Base-by-base conservation (phyloP, 805 yeast genomes). In the Jamesozyma spencerorum region DNA sequence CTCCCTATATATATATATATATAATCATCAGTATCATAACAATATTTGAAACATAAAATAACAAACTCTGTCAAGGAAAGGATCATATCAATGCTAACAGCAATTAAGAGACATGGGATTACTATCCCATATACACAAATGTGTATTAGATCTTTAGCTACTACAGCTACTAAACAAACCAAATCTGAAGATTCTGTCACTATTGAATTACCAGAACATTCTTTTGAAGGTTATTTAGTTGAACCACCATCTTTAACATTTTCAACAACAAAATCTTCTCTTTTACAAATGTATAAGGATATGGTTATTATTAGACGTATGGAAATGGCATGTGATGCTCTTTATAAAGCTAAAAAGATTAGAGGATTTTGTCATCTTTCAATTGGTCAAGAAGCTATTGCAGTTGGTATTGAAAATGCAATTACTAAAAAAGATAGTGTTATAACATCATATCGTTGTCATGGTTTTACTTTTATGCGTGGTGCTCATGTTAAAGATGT, bases 301-400 rank as follows among this genome's bases (percentile, higher is more conserved):
- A 88, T 92, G 97, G 78, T 82, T 52, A 68, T 81, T 51, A 79
- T 90, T 63, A 81, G 95, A 75, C 84, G 98, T 70, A 80, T 92
- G 92, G 98, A 92, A 72, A 90, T 92, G 95, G 94, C 96, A 32
- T 79, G 97, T 47, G 98, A 92, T 64, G 97, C 97, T 26, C 72
- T 92, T 50, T 92, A 92, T 75, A 92, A 92, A 74, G 95, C 97
- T 58, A 92, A 92, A 75, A 87, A 90, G 71, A 88, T 92, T 60
- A 79, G 97, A 73, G 98, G 98, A 55, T 92, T 92, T 81, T 92
- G 98, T 71, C 98, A 92, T 69, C 77, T 92, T 71, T 85, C 96
- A 12, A 87, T 85, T 48, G 98, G 98, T 60, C 98, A 92, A 72
- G 98, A 92, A 72, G 98, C 98, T 49, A 78, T 92, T 68, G 96